Base-by-base conservation (phyloP, 169 alveolate species). In the Plasmodium gonderi region DNA sequence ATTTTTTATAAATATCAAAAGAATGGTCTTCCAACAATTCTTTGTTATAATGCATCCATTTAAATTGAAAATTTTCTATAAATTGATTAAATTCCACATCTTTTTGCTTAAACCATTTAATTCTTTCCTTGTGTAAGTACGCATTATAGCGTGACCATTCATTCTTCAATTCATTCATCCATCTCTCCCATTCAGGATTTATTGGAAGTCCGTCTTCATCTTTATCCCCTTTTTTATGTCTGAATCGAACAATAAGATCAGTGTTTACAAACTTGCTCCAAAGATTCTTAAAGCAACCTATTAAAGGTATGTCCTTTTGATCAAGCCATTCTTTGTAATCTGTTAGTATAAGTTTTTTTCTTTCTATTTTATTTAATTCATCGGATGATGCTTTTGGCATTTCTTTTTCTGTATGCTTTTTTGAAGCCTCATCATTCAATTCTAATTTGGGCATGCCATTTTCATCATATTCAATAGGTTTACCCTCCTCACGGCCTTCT, bases 321-420 rank as follows among this genome's bases (percentile, higher is more conserved):
- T 38, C 80, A 7, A 72, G 80, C 80, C 80, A 72, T n/a, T 72
- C 54, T 36, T 33, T 33, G 80, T 72, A 72, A 72, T 72, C 80
- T 72, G 80, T 1, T 17, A 72, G 29, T 36, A 38, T 11, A 72
- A 72, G 80, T 31, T 72, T 14, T 72, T 72, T 11, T 72, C 29
- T 29, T 1, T 36, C 65, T 6, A 36, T 17, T n/a, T 36, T 72
- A 33, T 72, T 38, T 5, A 0, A 14, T 38, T 33, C 9, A 1
- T 38, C 26, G 11, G 47, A 23, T 38, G 12, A 31, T 72, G 23
- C 51, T 72, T n/a, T 17, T 23, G 31, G 45, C 23, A 72, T 14
- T 72, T 72, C 3, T 36, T 72, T 72, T 4, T 1, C 60, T 38
- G 23, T 38, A 17, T 38, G 20, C 45, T 38, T 6, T 72, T 7